phyloP scores from a whole-genome alignment of 192 early-diverging fungal species.

The Linnemannia exigua region DNA sequence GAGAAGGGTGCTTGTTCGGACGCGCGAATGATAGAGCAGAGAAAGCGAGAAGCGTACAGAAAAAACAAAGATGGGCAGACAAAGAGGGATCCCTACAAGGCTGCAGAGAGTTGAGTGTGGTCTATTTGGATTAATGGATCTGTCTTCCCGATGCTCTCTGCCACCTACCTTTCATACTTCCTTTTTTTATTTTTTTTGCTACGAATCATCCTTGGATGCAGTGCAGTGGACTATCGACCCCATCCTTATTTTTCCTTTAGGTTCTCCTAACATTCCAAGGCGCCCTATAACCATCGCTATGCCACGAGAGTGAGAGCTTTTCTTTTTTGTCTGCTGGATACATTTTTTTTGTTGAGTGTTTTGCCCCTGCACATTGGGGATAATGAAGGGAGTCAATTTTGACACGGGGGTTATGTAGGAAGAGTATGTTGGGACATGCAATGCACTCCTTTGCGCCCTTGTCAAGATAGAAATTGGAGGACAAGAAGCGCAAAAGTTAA shows the following conservation, averaged over 20 bases:
- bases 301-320: background rate
- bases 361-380: background rate
- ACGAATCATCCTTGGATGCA: background rate
- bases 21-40: background rate
- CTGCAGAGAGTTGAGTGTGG: background rate
- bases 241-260: background rate
- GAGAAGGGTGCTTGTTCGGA: background rate
- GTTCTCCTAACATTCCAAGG: background rate
- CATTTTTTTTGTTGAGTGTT: background rate
- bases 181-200: background rate
- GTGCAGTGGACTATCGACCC: background rate
- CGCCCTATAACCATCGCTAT: background rate
- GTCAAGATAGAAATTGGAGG: background rate
- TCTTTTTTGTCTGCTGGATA: background rate
- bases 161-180: background rate
- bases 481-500: background rate
- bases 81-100: background rate
- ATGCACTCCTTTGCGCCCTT: background rate
- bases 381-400: background rate
- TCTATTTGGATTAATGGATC: constrained; percentile 1
- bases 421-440: background rate
- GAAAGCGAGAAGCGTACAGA: background rate
- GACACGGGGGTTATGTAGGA: background rate
- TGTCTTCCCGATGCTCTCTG: background rate
- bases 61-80: background rate